These are phyloP conservation scores for Lolium rigidum DNA, from an alignment of 176 grass and related monocot genomes.

Conservation along the genomic window DNA sequence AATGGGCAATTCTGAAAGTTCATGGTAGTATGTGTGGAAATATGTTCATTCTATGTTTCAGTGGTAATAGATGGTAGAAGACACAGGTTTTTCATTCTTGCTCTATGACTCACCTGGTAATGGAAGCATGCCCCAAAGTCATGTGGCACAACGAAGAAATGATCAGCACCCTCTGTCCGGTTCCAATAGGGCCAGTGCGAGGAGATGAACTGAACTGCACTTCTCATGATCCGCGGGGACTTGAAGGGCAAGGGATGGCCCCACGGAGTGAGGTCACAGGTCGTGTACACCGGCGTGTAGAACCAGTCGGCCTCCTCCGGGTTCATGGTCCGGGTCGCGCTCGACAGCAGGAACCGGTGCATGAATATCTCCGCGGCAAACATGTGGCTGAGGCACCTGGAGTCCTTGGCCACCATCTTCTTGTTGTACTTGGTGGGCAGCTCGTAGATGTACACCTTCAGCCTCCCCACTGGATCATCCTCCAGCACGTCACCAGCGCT, in stretches of 20 bases:
- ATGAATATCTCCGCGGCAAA: constrained; percentile 83
- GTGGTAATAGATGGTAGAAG: not conserved
- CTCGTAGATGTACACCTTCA: constrained; percentile 75
- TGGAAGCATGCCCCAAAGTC: constrained; percentile 77
- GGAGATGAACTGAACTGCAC: constrained; percentile 63
- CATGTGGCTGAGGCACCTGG: constrained; percentile 77
- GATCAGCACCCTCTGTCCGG: constrained; percentile 58
- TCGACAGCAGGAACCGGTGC: constrained; percentile 70
- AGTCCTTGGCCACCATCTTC: constrained; percentile 71
- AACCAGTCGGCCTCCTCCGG: constrained; percentile 84
- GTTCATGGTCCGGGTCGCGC: constrained; percentile 58
- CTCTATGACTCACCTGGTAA: constrained; percentile 46
- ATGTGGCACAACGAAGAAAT: constrained; percentile 71
- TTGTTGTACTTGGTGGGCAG: constrained; percentile 77
- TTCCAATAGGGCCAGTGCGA: constrained; percentile 76
- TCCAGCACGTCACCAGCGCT: constrained; percentile 74
- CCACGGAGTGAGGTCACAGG: constrained; percentile 66
- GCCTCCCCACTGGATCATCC: constrained; percentile 76
- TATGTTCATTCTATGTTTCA: constrained; percentile 17
- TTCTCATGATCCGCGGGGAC: constrained; percentile 76
- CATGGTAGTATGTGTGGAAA: not conserved
- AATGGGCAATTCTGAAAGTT: not conserved
- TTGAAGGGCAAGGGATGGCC: constrained; percentile 79
- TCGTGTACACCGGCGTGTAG: constrained; percentile 71
- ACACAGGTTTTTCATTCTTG: not conserved